A percentile compares a stretch with the other conserved stretches of the same genome.
These are phyloP conservation scores for Boletus rubescentipes DNA, from an alignment of 768 basidiomycete species.

Conservation along the genomic window DNA sequence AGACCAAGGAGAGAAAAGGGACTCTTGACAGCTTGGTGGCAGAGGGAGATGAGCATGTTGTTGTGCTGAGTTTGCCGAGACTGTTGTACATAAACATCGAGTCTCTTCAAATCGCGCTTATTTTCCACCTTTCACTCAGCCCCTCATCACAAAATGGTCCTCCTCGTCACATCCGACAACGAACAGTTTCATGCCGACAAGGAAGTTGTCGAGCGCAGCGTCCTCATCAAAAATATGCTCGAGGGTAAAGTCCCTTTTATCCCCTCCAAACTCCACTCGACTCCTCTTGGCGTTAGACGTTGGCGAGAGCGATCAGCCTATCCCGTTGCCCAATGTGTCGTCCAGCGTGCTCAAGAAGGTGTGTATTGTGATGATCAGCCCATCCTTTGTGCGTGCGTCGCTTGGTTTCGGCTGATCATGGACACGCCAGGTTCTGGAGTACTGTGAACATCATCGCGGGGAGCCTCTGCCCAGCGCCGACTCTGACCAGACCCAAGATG, in stretches of 20 bases:
- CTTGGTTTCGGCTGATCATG: constrained; percentile 4
- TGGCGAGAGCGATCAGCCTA: constrained; percentile 91
- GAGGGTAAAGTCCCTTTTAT: constrained; percentile 60
- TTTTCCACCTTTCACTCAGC: constrained; percentile 6
- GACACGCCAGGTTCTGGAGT: constrained; percentile 82
- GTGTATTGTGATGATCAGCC: constrained; percentile 9
- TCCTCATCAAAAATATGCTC: constrained; percentile 99
- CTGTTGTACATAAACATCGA: constrained; percentile 5
- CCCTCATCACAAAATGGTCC: constrained; percentile 56
- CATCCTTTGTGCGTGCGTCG: neutral
- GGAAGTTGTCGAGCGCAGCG: constrained; percentile 92
- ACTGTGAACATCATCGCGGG: constrained; percentile 98
- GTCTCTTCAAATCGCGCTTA: neutral
- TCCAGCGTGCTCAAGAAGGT: constrained; percentile 94
- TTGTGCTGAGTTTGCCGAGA: neutral
- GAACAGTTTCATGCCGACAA: constrained; percentile 93
- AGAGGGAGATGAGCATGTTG: constrained; percentile 42
- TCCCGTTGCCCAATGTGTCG: constrained; percentile 92
- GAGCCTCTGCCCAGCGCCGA: constrained; percentile 92
- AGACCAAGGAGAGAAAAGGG: constrained; percentile 52
- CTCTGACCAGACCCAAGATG: constrained; percentile 80
- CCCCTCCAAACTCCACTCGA: neutral
- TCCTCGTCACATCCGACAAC: constrained; percentile 92
- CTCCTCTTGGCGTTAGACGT: constrained; percentile 57
- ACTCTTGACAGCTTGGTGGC: constrained; percentile 34